These are phyloP conservation scores for Nannizziopsis arthrosporioides DNA, from an alignment of 2,329 filamentous ascomycete species.

Conservation along the genomic window DNA sequence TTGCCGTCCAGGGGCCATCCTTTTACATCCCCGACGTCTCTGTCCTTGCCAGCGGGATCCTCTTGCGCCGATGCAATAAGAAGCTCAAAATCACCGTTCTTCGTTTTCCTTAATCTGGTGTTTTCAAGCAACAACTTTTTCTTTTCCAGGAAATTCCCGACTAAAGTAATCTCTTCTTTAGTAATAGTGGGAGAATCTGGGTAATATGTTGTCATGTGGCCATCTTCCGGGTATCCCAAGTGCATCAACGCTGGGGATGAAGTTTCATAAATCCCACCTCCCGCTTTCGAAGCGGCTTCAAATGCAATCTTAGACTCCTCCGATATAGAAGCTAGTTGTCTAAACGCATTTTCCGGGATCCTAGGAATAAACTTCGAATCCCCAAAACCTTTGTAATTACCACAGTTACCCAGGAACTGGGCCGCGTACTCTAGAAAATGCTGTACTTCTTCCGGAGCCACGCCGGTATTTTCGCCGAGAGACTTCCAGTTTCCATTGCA, in stretches of 20 bases:
- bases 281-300: constrained; percentile 46
- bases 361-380: constrained; percentile 74
- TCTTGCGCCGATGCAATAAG: constrained; percentile 59
- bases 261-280: constrained; percentile 59
- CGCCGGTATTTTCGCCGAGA: constrained; percentile 51
- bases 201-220: constrained; percentile 73
- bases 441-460: constrained; percentile 52
- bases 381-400: constrained; percentile 81
- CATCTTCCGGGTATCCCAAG: constrained; percentile 60
- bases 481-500: constrained; percentile 59
- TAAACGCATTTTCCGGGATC: constrained; percentile 51
- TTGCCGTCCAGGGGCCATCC: constrained; percentile 50
- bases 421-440: constrained; percentile 65
- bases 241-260: constrained; percentile 56
- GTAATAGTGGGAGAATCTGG: constrained; percentile 63
- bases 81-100: constrained; percentile 55
- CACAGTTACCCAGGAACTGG: constrained; percentile 67
- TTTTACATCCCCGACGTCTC: constrained; percentile 57
- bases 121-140: constrained; percentile 64
- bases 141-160: constrained; percentile 61
- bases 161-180: constrained; percentile 59
- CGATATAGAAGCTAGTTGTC: constrained; percentile 49
- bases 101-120: constrained; percentile 58
- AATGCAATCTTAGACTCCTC: constrained; percentile 53
- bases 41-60: constrained; percentile 48